These are phyloP conservation scores for Alloteropsis semialata DNA, from an alignment of 176 grass and related monocot genomes.

Conservation along the genomic window DNA sequence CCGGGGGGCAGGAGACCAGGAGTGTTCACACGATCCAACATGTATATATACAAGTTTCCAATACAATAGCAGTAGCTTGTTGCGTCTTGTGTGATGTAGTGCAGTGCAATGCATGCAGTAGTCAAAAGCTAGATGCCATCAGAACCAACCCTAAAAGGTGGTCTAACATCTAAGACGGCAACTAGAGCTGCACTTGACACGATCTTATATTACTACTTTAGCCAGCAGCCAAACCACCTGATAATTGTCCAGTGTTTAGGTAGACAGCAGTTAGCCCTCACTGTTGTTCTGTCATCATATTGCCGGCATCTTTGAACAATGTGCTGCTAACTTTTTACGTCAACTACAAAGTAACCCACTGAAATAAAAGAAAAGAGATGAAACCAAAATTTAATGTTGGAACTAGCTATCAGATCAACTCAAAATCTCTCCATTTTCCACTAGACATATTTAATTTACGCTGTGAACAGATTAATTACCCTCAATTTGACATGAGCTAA, in stretches of 20 bases:
- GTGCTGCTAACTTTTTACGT: conserved; percentile 13
- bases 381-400: background rate
- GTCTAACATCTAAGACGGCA: conserved; percentile 18
- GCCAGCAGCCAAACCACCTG: conserved; percentile 31
- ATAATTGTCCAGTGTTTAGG: conserved; percentile 40
- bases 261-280: conserved; percentile 1
- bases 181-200: background rate
- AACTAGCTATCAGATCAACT: conserved; percentile 6
- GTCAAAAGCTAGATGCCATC: conserved; percentile 53
- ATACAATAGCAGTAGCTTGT: background rate
- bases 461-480: background rate
- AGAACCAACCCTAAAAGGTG: conserved; percentile 43
- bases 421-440: background rate
- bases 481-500: background rate
- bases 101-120: background rate
- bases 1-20: background rate
- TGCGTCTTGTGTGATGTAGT: background rate
- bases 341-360: background rate
- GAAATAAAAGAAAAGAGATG: background rate
- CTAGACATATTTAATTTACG: background rate
- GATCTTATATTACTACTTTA: conserved; percentile 14
- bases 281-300: conserved; percentile 2
- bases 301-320: conserved; percentile 38
- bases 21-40: background rate
- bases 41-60: background rate